phyloP scores from a whole-genome alignment of 805 yeast genomes.

The Jamesozyma hellenica region DNA sequence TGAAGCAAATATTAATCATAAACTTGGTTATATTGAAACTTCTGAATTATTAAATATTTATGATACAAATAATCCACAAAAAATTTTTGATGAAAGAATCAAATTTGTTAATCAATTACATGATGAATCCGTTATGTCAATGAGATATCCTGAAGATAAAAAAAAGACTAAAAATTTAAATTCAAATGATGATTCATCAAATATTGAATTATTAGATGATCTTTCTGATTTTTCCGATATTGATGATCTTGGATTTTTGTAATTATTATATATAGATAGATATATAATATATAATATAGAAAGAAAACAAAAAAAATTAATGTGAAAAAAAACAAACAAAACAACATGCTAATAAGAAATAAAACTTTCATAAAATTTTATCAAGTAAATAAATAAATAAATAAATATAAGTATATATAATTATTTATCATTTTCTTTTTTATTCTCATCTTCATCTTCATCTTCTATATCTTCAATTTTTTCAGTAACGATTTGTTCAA shows the following conservation, averaged over 20 bases:
- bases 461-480: neutral
- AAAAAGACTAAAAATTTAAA: slow-evolving; percentile 13
- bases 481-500: neutral
- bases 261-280: too few species aligned
- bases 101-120: slow-evolving; percentile 82
- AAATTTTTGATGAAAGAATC: slow-evolving; percentile 85
- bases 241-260: slow-evolving; percentile 25
- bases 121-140: slow-evolving; percentile 85
- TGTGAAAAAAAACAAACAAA: too few species aligned
- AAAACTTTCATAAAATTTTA: too few species aligned
- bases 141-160: slow-evolving; percentile 68
- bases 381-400: neutral
- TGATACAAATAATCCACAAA: slow-evolving; percentile 79
- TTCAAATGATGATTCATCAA: slow-evolving; percentile 16
- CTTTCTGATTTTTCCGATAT: slow-evolving; percentile 29
- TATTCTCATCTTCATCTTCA: neutral
- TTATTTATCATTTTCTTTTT: neutral
- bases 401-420: neutral
- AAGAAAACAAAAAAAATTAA: neutral
- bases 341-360: too few species aligned
- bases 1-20: slow-evolving; percentile 88
- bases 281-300: too few species aligned
- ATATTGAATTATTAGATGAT: slow-evolving; percentile 22
- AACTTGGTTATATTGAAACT: slow-evolving; percentile 83
- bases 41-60: slow-evolving; percentile 79